phyloP scores from a whole-genome alignment of 2,329 filamentous ascomycete genomes.

The Phialophora macrospora region DNA sequence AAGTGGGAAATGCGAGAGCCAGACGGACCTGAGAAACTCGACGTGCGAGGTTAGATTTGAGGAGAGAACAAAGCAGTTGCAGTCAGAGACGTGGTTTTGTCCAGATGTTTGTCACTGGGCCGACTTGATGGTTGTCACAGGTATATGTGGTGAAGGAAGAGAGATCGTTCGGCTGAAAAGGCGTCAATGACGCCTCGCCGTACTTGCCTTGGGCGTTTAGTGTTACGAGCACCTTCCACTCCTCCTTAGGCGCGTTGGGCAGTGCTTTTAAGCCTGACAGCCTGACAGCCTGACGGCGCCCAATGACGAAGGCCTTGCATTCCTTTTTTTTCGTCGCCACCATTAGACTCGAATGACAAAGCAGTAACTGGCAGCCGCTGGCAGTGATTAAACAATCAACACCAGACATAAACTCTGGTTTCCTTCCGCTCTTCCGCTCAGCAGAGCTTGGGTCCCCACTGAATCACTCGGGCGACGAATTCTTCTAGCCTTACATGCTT shows the following conservation, averaged over 20 bases:
- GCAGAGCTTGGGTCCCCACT: background rate
- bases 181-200: background rate
- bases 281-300: background rate
- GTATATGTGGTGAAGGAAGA: constrained; percentile 25
- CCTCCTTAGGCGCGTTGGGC: background rate
- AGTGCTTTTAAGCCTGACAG: background rate
- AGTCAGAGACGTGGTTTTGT: constrained; percentile 13
- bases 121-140: constrained; percentile 10
- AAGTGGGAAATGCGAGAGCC: background rate
- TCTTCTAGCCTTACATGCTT: background rate
- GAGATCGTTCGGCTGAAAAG: constrained; percentile 12
- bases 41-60: constrained; percentile 11
- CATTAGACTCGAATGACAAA: constrained; percentile 4
- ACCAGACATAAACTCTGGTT: background rate
- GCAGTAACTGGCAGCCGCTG: background rate
- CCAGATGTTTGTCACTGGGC: constrained; percentile 24
- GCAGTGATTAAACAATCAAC: background rate
- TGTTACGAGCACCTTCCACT: background rate
- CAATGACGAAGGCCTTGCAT: background rate
- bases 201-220: constrained; percentile 4
- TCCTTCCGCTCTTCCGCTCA: background rate
- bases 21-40: constrained; percentile 19
- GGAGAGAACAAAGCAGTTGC: constrained; percentile 17
- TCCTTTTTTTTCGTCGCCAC: constrained; percentile 1
- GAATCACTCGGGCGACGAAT: background rate